Evolutionary conservation across 2,329 filamentous ascomycete genomes (phyloP).

Genomic region (Ophiostoma sp.): DNA sequence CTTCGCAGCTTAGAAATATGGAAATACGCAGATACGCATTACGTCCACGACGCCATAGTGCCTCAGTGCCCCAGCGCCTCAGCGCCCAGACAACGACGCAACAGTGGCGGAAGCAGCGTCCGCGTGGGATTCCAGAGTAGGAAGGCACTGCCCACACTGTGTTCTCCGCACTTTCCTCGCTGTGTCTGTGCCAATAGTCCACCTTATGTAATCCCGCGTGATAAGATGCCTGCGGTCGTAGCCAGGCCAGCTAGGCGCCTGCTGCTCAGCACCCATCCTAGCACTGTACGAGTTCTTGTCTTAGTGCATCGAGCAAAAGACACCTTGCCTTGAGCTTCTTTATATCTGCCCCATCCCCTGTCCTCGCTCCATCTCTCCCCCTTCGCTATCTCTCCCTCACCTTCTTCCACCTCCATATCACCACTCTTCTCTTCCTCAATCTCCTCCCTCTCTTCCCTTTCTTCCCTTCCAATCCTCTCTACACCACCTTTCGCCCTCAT

Average conservation of each 20-base stretch:
- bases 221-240: not conserved
- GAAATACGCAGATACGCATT: not conserved
- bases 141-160: not conserved
- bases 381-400: slow-evolving; percentile 1
- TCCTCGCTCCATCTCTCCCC: slow-evolving; percentile 8
- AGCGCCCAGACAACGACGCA: too few species aligned
- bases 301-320: slow-evolving; percentile 16
- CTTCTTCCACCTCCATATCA: not conserved
- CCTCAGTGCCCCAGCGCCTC: too few species aligned
- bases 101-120: too few species aligned
- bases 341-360: slow-evolving; percentile 13
- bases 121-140: too few species aligned
- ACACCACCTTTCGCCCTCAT: too few species aligned
- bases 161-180: not conserved
- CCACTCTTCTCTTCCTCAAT: not conserved
- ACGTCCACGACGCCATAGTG: too few species aligned
- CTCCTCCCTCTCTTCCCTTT: not conserved
- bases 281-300: not conserved
- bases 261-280: not conserved
- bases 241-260: too few species aligned
- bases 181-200: not conserved
- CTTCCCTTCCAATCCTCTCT: not conserved
- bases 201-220: not conserved
- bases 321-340: slow-evolving; percentile 20
- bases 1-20: slow-evolving; percentile 14